Evolutionary conservation across 2,329 filamentous ascomycete genomes (phyloP).

Genomic region (Colletotrichum sublineola): DNA sequence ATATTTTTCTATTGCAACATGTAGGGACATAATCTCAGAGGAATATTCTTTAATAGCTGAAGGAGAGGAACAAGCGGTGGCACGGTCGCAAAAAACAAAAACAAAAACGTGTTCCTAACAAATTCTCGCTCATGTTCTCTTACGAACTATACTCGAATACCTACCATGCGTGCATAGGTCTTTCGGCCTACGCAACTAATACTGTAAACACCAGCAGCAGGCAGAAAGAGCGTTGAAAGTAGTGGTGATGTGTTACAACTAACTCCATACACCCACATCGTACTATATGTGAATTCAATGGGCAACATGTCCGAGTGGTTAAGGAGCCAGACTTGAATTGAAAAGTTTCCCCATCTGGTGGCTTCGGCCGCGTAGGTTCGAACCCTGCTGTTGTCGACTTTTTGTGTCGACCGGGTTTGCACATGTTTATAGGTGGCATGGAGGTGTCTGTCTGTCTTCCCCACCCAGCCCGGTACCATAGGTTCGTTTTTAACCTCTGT

Average conservation of each 20-base stretch:
- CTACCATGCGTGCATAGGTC: no score
- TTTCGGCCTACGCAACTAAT: neutral
- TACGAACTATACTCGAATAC: neutral
- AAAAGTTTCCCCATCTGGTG: constrained; percentile 2
- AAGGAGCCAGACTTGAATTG: constrained; percentile 35
- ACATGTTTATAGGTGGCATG: neutral
- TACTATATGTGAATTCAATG: fast-evolving
- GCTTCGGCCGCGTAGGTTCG: constrained; percentile 39
- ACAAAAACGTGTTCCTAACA: neutral
- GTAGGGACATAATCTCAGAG: neutral
- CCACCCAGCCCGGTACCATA: neutral
- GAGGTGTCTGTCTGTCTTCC: no score
- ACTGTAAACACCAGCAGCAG: neutral
- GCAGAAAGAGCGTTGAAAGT: neutral
- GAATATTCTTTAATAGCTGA: neutral
- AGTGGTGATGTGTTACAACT: neutral
- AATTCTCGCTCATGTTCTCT: neutral
- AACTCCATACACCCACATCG: neutral
- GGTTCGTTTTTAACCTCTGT: no score
- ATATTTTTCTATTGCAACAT: neutral
- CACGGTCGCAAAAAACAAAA: neutral
- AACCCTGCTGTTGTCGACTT: constrained; percentile 38
- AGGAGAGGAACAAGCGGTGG: neutral
- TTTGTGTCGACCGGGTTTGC: neutral
- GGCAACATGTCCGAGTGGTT: constrained; percentile 38